phyloP scores from a whole-genome alignment of 441 rosid species.

The Mallotus japonicus region DNA sequence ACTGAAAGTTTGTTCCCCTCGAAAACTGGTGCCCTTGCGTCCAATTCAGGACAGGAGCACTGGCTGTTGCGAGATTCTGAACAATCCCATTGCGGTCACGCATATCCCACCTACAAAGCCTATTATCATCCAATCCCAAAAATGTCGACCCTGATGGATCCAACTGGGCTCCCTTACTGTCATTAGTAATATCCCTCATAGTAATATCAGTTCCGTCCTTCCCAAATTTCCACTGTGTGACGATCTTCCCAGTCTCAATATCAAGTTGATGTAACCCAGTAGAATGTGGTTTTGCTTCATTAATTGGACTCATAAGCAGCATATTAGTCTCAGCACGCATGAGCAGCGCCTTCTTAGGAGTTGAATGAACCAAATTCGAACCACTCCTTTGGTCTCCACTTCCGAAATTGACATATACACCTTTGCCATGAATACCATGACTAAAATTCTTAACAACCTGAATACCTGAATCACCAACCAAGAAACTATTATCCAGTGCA shows the following conservation, averaged over 20 bases:
- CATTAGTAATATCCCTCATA: conserved; percentile 87
- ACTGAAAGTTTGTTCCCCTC: conserved; percentile 91
- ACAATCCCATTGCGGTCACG: conserved; percentile 86
- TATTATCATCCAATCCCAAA: conserved; percentile 87
- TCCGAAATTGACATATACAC: conserved; percentile 76
- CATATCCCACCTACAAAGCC: conserved; percentile 98
- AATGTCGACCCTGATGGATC: conserved; percentile 96
- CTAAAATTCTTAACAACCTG: conserved; percentile 93
- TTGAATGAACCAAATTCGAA: conserved; percentile 43
- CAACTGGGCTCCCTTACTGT: conserved; percentile 88
- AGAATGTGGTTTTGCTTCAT: conserved; percentile 58
- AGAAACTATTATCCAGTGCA: conserved; percentile 90
- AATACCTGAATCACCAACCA: conserved; percentile 85
- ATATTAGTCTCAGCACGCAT: conserved; percentile 97
- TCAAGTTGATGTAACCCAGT: conserved; percentile 89
- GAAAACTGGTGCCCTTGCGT: conserved; percentile 91
- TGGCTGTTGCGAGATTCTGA: conserved; percentile 72
- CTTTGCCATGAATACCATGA: conserved; percentile 94
- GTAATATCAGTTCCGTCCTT: conserved; percentile 93
- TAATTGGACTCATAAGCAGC: conserved; percentile 92
- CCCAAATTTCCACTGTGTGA: conserved; percentile 84
- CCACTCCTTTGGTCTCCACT: conserved; percentile 34
- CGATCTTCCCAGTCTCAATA: conserved; percentile 88
- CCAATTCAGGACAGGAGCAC: conserved; percentile 79
- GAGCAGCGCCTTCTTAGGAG: conserved; percentile 84